A percentile compares a stretch with the other conserved stretches of the same genome.
phyloP scores from a whole-genome alignment of 2,329 filamentous ascomycete genomes.

The Clonostachys solani region DNA sequence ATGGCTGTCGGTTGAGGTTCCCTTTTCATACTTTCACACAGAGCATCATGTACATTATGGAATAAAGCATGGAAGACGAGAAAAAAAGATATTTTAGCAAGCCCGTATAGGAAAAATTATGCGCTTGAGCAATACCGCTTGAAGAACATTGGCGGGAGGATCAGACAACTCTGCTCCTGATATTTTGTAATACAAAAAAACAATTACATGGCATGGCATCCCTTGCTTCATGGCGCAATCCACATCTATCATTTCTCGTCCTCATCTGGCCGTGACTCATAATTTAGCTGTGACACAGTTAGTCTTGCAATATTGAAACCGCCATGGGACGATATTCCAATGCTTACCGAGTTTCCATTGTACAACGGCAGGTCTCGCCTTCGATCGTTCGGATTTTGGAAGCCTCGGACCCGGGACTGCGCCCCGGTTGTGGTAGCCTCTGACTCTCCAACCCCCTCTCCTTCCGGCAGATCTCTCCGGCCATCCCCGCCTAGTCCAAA shows the following conservation, averaged over 20 bases:
- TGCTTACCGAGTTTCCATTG: conserved; percentile 84
- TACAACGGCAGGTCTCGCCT: conserved; percentile 69
- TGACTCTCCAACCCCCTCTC: neutral
- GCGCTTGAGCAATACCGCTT: too few species aligned
- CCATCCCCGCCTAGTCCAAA: conserved; percentile 15
- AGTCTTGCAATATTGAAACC: neutral
- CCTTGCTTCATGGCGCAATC: conserved; percentile 10
- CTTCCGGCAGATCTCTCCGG: neutral
- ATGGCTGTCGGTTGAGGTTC: too few species aligned
- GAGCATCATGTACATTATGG: neutral
- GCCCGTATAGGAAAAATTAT: too few species aligned
- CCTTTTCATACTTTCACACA: too few species aligned
- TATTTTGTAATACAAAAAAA: neutral
- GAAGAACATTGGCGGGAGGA: too few species aligned
- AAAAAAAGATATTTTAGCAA: neutral
- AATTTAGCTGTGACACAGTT: conserved; percentile 50
- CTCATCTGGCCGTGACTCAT: conserved; percentile 61
- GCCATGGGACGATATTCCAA: neutral
- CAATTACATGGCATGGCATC: conserved; percentile 8
- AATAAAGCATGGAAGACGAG: conserved; percentile 3
- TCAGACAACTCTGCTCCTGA: too few species aligned
- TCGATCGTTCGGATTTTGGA: conserved; percentile 44
- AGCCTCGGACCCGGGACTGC: conserved; percentile 13
- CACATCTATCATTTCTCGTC: conserved; percentile 32
- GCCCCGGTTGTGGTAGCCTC: neutral